These are phyloP conservation scores for Kernera saxatilis DNA, from an alignment of 345 rosid genomes.

Conservation along the genomic window DNA sequence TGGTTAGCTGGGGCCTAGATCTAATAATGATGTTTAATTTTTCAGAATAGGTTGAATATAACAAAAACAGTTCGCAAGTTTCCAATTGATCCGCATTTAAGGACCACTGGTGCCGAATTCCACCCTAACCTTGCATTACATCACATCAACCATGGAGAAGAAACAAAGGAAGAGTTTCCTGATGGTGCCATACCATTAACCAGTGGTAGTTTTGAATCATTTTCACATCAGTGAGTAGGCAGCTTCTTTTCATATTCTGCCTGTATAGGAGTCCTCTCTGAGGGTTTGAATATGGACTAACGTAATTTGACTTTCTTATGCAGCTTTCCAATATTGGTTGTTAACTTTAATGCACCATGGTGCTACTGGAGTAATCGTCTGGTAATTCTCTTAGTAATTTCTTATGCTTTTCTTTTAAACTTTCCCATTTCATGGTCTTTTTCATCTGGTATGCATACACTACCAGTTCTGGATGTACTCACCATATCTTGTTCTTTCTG, in stretches of 20 bases:
- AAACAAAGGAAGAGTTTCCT: conserved; percentile 50
- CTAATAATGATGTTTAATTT: conserved; percentile 18
- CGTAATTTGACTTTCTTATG: conserved; percentile 19
- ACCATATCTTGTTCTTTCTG: not conserved
- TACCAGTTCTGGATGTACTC: not conserved
- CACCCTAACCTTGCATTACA: conserved; percentile 54
- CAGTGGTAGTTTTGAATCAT: conserved; percentile 59
- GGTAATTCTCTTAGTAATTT: conserved; percentile 43
- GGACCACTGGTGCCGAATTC: conserved; percentile 72
- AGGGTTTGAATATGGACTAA: conserved; percentile 11
- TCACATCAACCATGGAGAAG: conserved; percentile 85
- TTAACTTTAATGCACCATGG: conserved; percentile 98
- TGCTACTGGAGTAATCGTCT: conserved; percentile 95
- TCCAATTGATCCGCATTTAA: conserved; percentile 80
- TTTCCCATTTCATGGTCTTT: not conserved
- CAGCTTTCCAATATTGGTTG: conserved; percentile 87
- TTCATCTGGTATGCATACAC: not conserved
- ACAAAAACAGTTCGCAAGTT: conserved; percentile 89
- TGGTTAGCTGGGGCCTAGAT: not conserved
- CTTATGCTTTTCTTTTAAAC: not conserved
- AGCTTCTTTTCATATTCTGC: conserved; percentile 2
- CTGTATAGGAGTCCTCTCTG: not conserved
- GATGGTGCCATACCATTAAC: conserved; percentile 61
- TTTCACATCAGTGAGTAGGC: conserved; percentile 67
- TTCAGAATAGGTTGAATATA: conserved; percentile 97